Conservation (phyloP, 805 yeast genomes). For the Ogataea kodamae region DNA sequence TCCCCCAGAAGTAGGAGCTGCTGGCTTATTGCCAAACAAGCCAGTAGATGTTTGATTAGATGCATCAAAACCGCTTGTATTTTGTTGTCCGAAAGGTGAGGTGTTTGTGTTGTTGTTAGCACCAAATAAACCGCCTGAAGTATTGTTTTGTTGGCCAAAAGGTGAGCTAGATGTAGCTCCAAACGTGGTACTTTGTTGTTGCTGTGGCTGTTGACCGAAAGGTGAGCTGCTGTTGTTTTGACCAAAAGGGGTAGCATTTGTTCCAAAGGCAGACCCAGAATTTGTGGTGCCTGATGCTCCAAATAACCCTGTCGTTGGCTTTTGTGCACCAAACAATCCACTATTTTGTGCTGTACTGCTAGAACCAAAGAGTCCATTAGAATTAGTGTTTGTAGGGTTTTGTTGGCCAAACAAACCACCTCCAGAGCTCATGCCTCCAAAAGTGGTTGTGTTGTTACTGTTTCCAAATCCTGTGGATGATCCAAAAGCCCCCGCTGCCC, state of each 20-base stretch:
- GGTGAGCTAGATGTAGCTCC: slow-evolving; percentile 23
- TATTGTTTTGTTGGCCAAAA: slow-evolving; percentile 26
- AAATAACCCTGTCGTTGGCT: slow-evolving; percentile 28
- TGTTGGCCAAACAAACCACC: slow-evolving; percentile 47
- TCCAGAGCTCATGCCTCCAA: slow-evolving; percentile 28
- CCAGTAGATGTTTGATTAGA: slow-evolving; percentile 19
- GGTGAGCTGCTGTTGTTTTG: slow-evolving; percentile 16
- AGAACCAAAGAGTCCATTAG: slow-evolving; percentile 38
- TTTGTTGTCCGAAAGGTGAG: slow-evolving; percentile 22
- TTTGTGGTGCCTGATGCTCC: slow-evolving; percentile 37
- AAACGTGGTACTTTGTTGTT: slow-evolving; percentile 22
- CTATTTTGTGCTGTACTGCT: slow-evolving; percentile 18
- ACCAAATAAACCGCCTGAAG: slow-evolving; percentile 30
- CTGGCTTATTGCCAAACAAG: slow-evolving; percentile 10
- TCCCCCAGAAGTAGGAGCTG: slow-evolving; percentile 14
- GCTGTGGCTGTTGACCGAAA: slow-evolving; percentile 25
- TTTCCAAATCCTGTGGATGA: slow-evolving; percentile 36
- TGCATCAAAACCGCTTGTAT: slow-evolving; percentile 38
- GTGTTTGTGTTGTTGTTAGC: slow-evolving; percentile 16
- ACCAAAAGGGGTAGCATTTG: slow-evolving; percentile 28
- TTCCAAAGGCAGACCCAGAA: slow-evolving; percentile 14
- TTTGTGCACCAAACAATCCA: slow-evolving; percentile 21
- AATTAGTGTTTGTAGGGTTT: slow-evolving; percentile 23
- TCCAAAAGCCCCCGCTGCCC: slow-evolving; percentile 19
- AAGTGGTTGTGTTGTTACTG: slow-evolving; percentile 18